Conservation (phyloP, 768 basidiomycete genomes). For the Amanita muscaria region DNA sequence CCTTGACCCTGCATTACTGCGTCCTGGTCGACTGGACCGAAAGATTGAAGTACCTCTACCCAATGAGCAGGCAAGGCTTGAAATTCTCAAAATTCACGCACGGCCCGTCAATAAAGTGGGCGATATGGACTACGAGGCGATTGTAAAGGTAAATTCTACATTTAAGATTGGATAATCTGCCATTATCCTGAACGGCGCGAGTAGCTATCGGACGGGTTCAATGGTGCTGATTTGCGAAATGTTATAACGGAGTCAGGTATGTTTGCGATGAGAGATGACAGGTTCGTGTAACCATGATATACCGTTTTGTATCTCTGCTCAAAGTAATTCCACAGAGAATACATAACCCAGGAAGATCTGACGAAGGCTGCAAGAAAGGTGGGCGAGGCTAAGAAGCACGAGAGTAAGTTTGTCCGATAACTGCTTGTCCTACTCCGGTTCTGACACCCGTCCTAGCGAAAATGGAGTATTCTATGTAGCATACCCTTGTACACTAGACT, state of each 20-base stretch:
- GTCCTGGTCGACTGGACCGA: slow-evolving; percentile 91
- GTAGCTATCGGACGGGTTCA: slow-evolving; percentile 84
- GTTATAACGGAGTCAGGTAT: slow-evolving; percentile 95
- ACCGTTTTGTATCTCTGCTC: background rate
- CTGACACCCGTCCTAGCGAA: slow-evolving; percentile 29
- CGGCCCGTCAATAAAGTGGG: slow-evolving; percentile 90
- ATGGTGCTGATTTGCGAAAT: slow-evolving; percentile 94
- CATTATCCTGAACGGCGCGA: background rate
- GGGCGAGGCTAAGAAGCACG: slow-evolving; percentile 94
- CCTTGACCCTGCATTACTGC: slow-evolving; percentile 90
- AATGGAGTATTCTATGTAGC: slow-evolving; percentile 42
- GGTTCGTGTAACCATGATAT: slow-evolving; percentile 36
- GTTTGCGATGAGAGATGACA: slow-evolving; percentile 96
- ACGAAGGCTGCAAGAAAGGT: slow-evolving; percentile 96
- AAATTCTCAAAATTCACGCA: slow-evolving; percentile 97
- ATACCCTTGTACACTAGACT: slow-evolving; percentile 13
- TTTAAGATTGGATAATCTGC: background rate
- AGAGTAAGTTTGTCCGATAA: slow-evolving; percentile 53
- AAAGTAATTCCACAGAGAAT: slow-evolving; percentile 46
- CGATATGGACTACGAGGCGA: slow-evolving; percentile 95
- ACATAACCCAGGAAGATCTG: slow-evolving; percentile 88
- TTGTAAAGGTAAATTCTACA: slow-evolving; percentile 67
- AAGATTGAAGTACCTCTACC: slow-evolving; percentile 98
- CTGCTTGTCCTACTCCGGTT: slow-evolving; percentile 4
- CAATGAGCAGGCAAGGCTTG: slow-evolving; percentile 91